Evolutionary conservation across 140 eudicot species (phyloP), one percentile per base, ranked within the genome.

Genomic region (Anethum foeniculum): DNA sequence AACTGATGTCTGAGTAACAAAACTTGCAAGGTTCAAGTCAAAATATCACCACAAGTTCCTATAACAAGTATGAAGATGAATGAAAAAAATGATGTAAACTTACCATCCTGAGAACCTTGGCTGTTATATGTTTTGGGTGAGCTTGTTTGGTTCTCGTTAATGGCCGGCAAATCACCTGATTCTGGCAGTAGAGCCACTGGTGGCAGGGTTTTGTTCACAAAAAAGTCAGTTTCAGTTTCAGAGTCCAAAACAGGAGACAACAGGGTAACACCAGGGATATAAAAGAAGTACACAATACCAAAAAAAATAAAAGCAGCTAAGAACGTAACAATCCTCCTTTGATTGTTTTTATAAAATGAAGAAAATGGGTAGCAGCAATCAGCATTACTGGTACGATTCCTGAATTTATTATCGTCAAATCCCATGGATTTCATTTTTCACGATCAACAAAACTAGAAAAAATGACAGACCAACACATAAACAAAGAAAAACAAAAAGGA

Each of bases 271-370:
- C 62, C 84, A 21, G 93, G 82, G 83, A 85, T 83, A 78, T 75
- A 88, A 28, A 93, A 72, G 51, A 81, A 89, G 83, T 87, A 88
- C 38, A 84, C 86, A 44, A 91, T 75, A 28, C 87, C 91, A 47
- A 88, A 34, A 1, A 88, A 39, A n/a, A 90, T 77, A 39, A 84
- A 86, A 81, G 88, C 80, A 49, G 81, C 77, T 11, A 75, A 82
- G 46, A 90, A 72, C 71, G 88, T 87, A 19, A 86, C 71, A 34
- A 83, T 72, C 51, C 82, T 72, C 51, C 82, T 76, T 38, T 65
- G 81, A 38, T 80, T 72, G 27, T 79, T 80, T 58, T 74, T 82
- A 28, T 80, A 83, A 27, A 47, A 36, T 34, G 39, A 48, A 76
- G 89, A 56, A 80, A 87, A 71, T 28, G 77, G 84, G 62, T 77